A percentile compares a stretch with the other conserved stretches of the same genome.
Conservation (phyloP, 108 stramenopile species). For the Seminavis robusta region DNA sequence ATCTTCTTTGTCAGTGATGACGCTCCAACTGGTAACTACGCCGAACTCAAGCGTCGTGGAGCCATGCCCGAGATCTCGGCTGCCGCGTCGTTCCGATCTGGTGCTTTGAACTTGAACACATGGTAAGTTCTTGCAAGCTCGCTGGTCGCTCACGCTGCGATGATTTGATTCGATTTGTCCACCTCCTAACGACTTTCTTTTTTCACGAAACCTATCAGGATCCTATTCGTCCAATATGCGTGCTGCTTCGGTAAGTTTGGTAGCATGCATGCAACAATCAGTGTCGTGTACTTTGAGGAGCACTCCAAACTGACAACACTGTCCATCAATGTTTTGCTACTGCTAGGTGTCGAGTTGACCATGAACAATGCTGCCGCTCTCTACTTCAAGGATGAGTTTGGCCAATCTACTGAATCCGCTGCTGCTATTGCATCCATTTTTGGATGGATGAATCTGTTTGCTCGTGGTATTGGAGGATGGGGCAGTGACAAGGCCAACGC, state of each 20-base stretch:
- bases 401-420: slow-evolving; percentile 57
- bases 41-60: slow-evolving; percentile 73
- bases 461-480: slow-evolving; percentile 65
- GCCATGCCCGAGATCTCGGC: slow-evolving; percentile 72
- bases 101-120: slow-evolving; percentile 79
- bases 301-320: no score
- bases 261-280: no score
- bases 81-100: slow-evolving; percentile 57
- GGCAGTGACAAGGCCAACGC: slow-evolving; percentile 43
- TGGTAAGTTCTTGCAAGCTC: no score
- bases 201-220: no score
- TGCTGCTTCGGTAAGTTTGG: slow-evolving; percentile 94
- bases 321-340: no score
- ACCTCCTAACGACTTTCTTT: no score
- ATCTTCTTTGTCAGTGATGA: slow-evolving; percentile 72
- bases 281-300: no score
- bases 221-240: slow-evolving; percentile 86
- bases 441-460: slow-evolving; percentile 80
- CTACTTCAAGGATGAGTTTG: slow-evolving; percentile 81
- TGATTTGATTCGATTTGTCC: no score
- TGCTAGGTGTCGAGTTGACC: slow-evolving; percentile 90
- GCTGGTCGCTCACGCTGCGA: no score
- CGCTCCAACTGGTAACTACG: slow-evolving; percentile 84
- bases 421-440: slow-evolving; percentile 76
- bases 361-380: slow-evolving; percentile 86